Evolutionary conservation across 345 rosid genomes (phyloP).

Genomic region (Acer campestre): DNA sequence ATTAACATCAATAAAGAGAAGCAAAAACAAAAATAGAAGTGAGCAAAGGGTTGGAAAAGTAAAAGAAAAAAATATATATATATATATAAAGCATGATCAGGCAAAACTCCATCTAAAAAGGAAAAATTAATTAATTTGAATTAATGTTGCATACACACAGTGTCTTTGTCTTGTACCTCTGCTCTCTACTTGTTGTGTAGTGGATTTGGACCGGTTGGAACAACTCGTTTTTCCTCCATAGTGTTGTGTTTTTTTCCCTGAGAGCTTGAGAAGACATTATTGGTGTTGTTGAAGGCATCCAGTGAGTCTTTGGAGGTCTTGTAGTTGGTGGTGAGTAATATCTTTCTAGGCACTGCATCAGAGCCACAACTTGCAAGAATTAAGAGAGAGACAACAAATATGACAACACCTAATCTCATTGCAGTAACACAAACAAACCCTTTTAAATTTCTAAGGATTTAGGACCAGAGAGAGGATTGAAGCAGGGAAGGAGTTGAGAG

Average conservation of each 20-base stretch:
- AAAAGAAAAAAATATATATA: no score
- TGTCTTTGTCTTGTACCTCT: slow-evolving; percentile 7
- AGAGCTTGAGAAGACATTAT: slow-evolving; percentile 9
- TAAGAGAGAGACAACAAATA: slow-evolving; percentile 13
- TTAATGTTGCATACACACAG: background rate
- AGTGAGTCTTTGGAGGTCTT: slow-evolving; percentile 6
- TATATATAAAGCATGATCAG: background rate
- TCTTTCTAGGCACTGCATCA: slow-evolving; percentile 21
- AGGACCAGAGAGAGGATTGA: background rate
- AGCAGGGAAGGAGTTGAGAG: background rate
- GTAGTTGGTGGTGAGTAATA: slow-evolving; percentile 17
- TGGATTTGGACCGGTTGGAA: slow-evolving; percentile 44
- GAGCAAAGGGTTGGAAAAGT: background rate
- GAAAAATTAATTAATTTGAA: background rate
- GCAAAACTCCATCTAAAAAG: background rate
- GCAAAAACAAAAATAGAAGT: background rate
- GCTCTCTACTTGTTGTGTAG: slow-evolving; percentile 32
- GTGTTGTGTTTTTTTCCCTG: slow-evolving; percentile 9
- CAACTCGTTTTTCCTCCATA: slow-evolving; percentile 27
- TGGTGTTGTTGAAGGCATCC: background rate
- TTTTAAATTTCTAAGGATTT: background rate
- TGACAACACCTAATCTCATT: slow-evolving; percentile 30
- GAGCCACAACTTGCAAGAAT: slow-evolving; percentile 11
- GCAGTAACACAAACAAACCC: background rate
- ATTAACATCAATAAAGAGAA: background rate